Evolutionary conservation across 106 monocot species (phyloP).

Genomic region (Dendrobium huoshanense): DNA sequence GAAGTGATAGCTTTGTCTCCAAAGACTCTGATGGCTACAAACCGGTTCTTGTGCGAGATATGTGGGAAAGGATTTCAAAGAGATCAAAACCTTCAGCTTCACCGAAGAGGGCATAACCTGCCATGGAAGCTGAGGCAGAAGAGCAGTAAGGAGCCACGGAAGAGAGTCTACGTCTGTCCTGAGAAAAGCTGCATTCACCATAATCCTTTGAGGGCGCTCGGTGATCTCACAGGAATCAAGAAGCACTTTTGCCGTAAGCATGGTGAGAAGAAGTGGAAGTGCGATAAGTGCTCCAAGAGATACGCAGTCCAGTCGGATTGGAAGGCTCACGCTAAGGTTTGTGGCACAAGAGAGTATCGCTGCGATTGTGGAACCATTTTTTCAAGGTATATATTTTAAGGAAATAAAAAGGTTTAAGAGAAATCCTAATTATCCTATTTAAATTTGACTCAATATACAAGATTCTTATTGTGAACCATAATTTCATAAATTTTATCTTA

Average conservation of each 20-base stretch:
- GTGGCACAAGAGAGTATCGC: slow-evolving; percentile 89
- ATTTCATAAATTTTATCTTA: too few species aligned
- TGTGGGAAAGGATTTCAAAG: slow-evolving; percentile 78
- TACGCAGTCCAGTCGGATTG: slow-evolving; percentile 94
- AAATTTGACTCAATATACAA: too few species aligned
- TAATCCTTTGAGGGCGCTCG: slow-evolving; percentile 62
- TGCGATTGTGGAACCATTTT: slow-evolving; percentile 92
- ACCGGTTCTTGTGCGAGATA: slow-evolving; percentile 72
- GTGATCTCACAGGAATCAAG: slow-evolving; percentile 76
- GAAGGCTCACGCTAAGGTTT: slow-evolving; percentile 94
- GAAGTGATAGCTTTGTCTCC: slow-evolving; percentile 74
- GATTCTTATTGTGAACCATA: too few species aligned
- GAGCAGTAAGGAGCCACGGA: slow-evolving; percentile 57
- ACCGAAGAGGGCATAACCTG: slow-evolving; percentile 63
- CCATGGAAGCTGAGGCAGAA: slow-evolving; percentile 80
- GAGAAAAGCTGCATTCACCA: slow-evolving; percentile 69
- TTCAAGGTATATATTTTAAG: slow-evolving; percentile 33
- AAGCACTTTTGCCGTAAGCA: slow-evolving; percentile 80
- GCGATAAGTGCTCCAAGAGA: slow-evolving; percentile 67
- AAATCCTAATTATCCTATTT: too few species aligned
- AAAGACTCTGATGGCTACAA: slow-evolving; percentile 55
- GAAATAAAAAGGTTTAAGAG: neutral
- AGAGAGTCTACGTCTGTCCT: slow-evolving; percentile 77
- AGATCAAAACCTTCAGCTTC: slow-evolving; percentile 77
- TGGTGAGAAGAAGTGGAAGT: slow-evolving; percentile 89